Percentiles rank a stretch among this genome's conserved stretches.
Evolutionary conservation across 108 stramenopile genomes (phyloP).

Genomic region (Conticribra weissflogii): DNA sequence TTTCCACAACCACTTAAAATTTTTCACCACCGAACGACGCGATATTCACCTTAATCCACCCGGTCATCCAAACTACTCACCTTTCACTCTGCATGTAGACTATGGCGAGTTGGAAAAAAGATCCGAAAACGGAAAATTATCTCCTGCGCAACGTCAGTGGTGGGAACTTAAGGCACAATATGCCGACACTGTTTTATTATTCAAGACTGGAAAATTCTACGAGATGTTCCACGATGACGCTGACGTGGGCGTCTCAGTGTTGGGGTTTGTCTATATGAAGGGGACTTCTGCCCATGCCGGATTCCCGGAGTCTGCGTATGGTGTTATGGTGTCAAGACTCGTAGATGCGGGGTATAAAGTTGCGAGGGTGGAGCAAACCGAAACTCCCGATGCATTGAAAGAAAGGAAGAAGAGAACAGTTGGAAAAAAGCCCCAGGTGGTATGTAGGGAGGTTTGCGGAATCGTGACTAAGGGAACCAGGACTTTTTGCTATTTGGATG

Average conservation of each 20-base stretch:
- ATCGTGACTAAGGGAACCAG: conserved; percentile 91
- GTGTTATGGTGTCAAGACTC: conserved; percentile 80
- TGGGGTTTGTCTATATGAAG: conserved; percentile 97
- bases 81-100: conserved; percentile 82
- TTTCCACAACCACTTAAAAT: conserved; percentile 87
- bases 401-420: conserved; percentile 70
- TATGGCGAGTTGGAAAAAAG: conserved; percentile 51
- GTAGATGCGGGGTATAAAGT: conserved; percentile 96
- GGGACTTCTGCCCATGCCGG: conserved; percentile 93
- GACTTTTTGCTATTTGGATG: conserved; percentile 94
- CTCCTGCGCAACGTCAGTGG: conserved; percentile 95
- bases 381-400: conserved; percentile 94
- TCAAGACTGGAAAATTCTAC: conserved; percentile 99
- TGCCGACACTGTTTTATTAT: conserved; percentile 95
- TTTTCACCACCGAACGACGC: conserved; percentile 68
- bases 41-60: conserved; percentile 68
- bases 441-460: conserved; percentile 94
- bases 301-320: conserved; percentile 96
- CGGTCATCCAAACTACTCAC: conserved; percentile 84
- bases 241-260: conserved; percentile 91
- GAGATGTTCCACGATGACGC: conserved; percentile 96
- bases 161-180: conserved; percentile 97
- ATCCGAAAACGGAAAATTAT: conserved; percentile 57
- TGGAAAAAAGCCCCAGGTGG: conserved; percentile 84
- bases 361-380: conserved; percentile 99